phyloP scores from a whole-genome alignment of 495 filamentous ascomycete species.

The Hyaloscypha variabilis region DNA sequence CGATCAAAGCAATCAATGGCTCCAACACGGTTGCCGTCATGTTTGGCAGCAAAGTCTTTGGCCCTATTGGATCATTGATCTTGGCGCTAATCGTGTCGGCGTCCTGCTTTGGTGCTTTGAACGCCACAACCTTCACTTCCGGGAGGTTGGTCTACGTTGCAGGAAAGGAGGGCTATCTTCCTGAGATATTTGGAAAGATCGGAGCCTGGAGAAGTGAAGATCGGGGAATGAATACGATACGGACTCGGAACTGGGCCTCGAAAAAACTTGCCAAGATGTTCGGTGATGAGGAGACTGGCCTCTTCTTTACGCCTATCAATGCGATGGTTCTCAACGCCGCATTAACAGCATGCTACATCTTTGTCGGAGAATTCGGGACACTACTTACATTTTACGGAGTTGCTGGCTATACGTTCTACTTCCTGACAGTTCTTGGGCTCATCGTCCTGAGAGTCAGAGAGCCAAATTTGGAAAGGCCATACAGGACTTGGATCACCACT shows the following conservation, averaged over 20 bases:
- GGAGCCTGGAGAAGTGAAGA: constrained; percentile 60
- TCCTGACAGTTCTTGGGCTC: constrained; percentile 89
- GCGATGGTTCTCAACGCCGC: constrained; percentile 80
- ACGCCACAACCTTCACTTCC: constrained; percentile 92
- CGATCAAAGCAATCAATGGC: constrained; percentile 73
- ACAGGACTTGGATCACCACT: constrained; percentile 93
- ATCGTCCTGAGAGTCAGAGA: constrained; percentile 90
- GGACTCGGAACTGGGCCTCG: constrained; percentile 59
- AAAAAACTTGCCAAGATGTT: constrained; percentile 58
- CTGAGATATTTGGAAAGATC: constrained; percentile 78
- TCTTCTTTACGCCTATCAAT: constrained; percentile 87
- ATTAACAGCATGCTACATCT: constrained; percentile 74
- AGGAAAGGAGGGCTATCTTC: constrained; percentile 94
- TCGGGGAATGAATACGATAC: constrained; percentile 44
- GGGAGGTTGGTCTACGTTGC: constrained; percentile 92
- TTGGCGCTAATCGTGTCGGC: constrained; percentile 88
- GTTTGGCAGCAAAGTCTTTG: constrained; percentile 90
- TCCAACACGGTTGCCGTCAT: constrained; percentile 93
- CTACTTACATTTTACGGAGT: constrained; percentile 97
- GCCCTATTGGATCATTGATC: constrained; percentile 75
- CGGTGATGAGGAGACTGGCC: constrained; percentile 60
- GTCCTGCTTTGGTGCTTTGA: constrained; percentile 89
- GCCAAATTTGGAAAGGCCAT: constrained; percentile 84
- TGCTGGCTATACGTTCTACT: constrained; percentile 95
- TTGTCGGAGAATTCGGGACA: constrained; percentile 87